Evolutionary conservation across 371 early-diverging fungal species (phyloP), one percentile per base, ranked within the genome.

Genomic region (Mucor racemosus): DNA sequence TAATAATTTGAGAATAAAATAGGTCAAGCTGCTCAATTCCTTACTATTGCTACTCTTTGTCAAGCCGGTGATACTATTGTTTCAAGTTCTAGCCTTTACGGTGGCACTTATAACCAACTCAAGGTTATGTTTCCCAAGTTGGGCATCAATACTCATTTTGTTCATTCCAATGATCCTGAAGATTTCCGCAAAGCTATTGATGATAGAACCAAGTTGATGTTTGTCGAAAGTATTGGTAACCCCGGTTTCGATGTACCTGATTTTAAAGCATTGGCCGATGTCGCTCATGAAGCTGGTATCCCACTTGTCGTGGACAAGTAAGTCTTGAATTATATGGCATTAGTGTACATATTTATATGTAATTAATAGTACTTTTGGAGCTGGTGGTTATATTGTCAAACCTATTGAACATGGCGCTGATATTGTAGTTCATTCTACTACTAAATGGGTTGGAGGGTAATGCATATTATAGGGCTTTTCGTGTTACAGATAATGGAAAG

Each of bases 351-450:
- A 8, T 19, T 36, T 19, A 10, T 17, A 8, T 44, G 14, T 15
- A 13, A 90, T 65, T 90, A 88, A 88, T 84, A 96, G 96, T 83
- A 96, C 96, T 0, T 95, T 95, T 71, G 97, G 95, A 67, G 91
- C 92, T 64, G 95, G 92, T 58, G 96, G 95, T n/a, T 95, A 92
- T 77, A 80, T 95, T 42, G 81, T 84, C 36, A 86, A 82, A 13
- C 97, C 97, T 15, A 89, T 96, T 68, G 90, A 92, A 17, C 90
- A 94, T 74, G 95, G 95, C 61, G 97, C 97, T 21, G 95, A 96
- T 78, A 95, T 96, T 72, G 90, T 96, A 57, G 90, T 93, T 15
- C 91, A 91, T 58, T 93, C 93, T 39, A 92, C 96, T 13, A 96
- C 95, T 38, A 95, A 95, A 80, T 96, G 96, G 95, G 91, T 93